A percentile compares a stretch with the other conserved stretches of the same genome.
Conservation (phyloP, 805 yeast genomes). For the Starmera dryadoides region DNA sequence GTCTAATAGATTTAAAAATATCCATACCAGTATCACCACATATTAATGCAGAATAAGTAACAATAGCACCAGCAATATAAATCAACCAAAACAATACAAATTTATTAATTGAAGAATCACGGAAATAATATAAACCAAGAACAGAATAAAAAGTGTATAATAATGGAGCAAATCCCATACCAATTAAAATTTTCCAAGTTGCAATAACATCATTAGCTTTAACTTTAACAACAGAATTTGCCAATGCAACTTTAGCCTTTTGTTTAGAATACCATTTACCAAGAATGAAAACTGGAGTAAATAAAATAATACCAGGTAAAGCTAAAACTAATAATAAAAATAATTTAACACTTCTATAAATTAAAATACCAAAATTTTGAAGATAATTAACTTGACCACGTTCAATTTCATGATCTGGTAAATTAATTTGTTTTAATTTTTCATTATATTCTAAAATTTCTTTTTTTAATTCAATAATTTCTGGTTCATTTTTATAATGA, state of each 20-base stretch:
- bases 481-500: conserved; percentile 63
- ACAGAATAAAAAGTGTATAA: conserved; percentile 76
- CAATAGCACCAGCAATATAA: conserved; percentile 58
- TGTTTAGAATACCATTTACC: conserved; percentile 66
- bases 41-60: conserved; percentile 85
- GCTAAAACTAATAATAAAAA: conserved; percentile 53
- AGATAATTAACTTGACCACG: conserved; percentile 41
- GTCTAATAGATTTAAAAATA: conserved; percentile 72
- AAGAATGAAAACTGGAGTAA: conserved; percentile 80
- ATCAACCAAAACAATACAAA: conserved; percentile 29
- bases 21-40: conserved; percentile 95
- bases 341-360: conserved; percentile 52
- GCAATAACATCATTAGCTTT: conserved; percentile 93
- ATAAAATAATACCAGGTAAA: conserved; percentile 82
- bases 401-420: conserved; percentile 48
- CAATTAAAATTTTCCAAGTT: conserved; percentile 91
- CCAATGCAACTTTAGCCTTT: conserved; percentile 75
- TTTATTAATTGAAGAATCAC: conserved; percentile 26
- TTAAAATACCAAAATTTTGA: conserved; percentile 42
- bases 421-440: conserved; percentile 50
- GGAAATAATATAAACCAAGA: conserved; percentile 35
- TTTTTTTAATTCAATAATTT: conserved; percentile 49
- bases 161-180: conserved; percentile 84
- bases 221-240: conserved; percentile 82
- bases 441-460: conserved; percentile 68